Base-by-base conservation (phyloP, 805 yeast species). In the Wickerhamomyces queroliae region DNA sequence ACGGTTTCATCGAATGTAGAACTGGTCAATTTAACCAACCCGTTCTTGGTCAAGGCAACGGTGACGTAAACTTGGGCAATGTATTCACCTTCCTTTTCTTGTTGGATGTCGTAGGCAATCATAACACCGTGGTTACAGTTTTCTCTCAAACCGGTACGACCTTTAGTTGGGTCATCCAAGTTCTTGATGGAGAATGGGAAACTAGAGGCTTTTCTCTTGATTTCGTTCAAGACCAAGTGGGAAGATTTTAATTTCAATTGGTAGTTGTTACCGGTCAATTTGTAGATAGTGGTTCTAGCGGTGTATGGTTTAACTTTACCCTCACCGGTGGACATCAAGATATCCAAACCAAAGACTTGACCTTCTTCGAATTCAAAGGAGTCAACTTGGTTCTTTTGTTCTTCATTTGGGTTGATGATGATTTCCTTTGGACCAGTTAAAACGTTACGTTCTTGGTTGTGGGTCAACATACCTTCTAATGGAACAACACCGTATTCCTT, bases 311-410 rank as follows among this genome's bases (percentile, higher is more conserved):
- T 72, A 44, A 80, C 83, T 67, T 80, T 80, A 46, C 91, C 88
- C 36, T 76, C 83, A 37, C 60, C 61, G 7, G 83, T 74, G 19
- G 85, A 72, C 46, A 83, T 68, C 44, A 84, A 69, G 45, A 83
- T 72, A 57, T 83, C 91, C 50, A 83, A 66, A 37, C 91, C 91
- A 58, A 76, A 83, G 26, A 84, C 91, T 58, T 83, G 88, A 57
- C 79, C 79, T 56, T 77, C 84, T 61, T 76, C 86, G 49, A 84
- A 83, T 56, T 72, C 76, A 60, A 67, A 64, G 37, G 85, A 66
- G 44, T 78, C 83, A 59, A 82, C 76, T 56, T 72, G 80, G 48
- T 62, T 59, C 61, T 72, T 76, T 68, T 83, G 86, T 50, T 69
- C 69, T 53, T 80, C 85, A 44, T 74, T 63, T 50, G 91, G 91